Evolutionary conservation across 2,329 filamentous ascomycete species (phyloP).

Genomic region (Dryadomyces quercivorus): DNA sequence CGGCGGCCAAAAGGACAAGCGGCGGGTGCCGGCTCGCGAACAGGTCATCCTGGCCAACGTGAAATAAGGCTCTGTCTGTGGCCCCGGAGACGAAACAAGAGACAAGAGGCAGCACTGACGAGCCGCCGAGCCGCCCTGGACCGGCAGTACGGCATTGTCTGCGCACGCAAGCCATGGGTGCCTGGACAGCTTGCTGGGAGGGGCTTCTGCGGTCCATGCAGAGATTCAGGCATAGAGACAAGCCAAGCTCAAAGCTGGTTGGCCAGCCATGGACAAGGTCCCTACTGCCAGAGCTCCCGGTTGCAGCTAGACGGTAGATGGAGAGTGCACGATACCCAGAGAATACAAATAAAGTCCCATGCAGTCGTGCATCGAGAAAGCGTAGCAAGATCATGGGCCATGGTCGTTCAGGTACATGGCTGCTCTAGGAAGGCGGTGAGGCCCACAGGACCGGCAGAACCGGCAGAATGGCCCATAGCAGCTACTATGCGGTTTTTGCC

Average conservation of each 20-base stretch:
- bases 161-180: too few relatives aligned
- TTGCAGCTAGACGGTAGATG: neutral
- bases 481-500: slow-evolving; percentile 2
- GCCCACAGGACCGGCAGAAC: neutral
- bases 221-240: too few relatives aligned
- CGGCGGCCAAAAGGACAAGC: slow-evolving; percentile 62
- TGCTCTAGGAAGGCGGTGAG: neutral
- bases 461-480: neutral
- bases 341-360: neutral
- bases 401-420: neutral
- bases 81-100: neutral
- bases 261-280: too few relatives aligned
- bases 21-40: slow-evolving; percentile 53
- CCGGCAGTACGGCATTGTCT: too few relatives aligned
- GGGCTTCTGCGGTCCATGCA: too few relatives aligned
- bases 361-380: neutral
- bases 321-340: neutral
- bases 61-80: slow-evolving; percentile 24
- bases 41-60: slow-evolving; percentile 73
- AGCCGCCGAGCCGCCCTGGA: neutral
- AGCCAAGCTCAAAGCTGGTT: too few relatives aligned
- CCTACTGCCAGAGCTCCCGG: too few relatives aligned
- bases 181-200: too few relatives aligned
- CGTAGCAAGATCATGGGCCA: too few relatives aligned
- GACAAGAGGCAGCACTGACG: too few relatives aligned